Evolutionary conservation across 371 early-diverging fungal genomes (phyloP).

Genomic region (Haplosporangium sp.): DNA sequence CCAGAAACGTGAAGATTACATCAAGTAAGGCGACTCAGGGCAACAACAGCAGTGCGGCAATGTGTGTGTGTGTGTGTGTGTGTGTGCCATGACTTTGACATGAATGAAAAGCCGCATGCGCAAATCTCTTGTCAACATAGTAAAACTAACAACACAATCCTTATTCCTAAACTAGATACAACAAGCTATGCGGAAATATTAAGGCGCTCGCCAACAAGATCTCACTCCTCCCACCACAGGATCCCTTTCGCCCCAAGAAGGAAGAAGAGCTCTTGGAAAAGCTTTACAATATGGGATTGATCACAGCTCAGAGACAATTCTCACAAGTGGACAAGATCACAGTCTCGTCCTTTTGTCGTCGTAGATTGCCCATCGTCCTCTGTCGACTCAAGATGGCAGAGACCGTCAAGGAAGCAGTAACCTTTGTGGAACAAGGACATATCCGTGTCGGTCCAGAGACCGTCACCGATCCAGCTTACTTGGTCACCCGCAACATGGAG

Average conservation of each 20-base stretch:
- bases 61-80: not conserved
- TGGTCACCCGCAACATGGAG: conserved; percentile 94
- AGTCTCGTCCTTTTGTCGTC: conserved; percentile 93
- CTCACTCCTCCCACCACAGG: conserved; percentile 89
- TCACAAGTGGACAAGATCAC: conserved; percentile 91
- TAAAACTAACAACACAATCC: not conserved
- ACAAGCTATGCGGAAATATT: conserved; percentile 89
- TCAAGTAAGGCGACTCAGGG: conserved; percentile 69
- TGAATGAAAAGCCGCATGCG: not conserved
- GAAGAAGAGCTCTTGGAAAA: conserved; percentile 90
- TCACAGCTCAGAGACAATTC: conserved; percentile 87
- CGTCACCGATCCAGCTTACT: conserved; percentile 92
- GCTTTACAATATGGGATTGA: conserved; percentile 92
- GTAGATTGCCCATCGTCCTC: conserved; percentile 96
- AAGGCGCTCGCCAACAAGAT: conserved; percentile 90
- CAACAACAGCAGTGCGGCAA: not conserved
- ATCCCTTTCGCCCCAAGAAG: conserved; percentile 84
- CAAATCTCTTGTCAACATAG: not conserved
- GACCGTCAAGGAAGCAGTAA: conserved; percentile 94
- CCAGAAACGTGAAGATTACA: conserved; percentile 96
- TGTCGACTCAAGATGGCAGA: conserved; percentile 97
- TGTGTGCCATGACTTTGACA: not conserved
- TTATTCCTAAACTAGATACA: conserved; percentile 77
- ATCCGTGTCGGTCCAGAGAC: conserved; percentile 95
- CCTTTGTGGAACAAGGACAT: conserved; percentile 98